Evolutionary conservation across 1,139 yeast genomes (phyloP), one percentile per base, ranked within the genome.

Genomic region (Arxiozyma slooffiae): DNA sequence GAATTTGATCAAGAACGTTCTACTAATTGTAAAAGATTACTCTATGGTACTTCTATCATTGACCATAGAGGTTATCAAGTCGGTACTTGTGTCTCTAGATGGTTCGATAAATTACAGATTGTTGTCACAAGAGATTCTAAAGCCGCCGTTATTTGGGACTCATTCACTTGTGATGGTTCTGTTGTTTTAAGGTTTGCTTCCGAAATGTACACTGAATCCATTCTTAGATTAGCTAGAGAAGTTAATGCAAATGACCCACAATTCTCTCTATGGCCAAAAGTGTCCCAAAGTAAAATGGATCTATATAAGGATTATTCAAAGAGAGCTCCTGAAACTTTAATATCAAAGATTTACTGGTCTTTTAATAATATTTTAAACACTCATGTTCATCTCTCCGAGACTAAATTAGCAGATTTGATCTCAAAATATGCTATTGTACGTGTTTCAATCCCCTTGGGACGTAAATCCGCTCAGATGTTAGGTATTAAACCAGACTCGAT

Each of bases 141-240:
- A 47, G 89, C 89, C 1, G 89, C 89, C 16, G 78, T 85, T 26
- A 82, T 82, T 38, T 85, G 90, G 86, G 81, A 78, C 52, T 81
- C 86, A 2, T 78, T 85, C 41, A 78, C 84, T n/a, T 82, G 84
- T 76, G 92, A 85, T 65, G 84, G 87, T 47, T 84, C 90, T 2
- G 81, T 85, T 0, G 85, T 83, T 16, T 69, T 85, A 55, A 70
- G 94, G 52, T 85, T 82, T 59, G 79, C 84, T 40, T 78, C 87
- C 58, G 94, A 85, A 61, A 79, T 81, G 38, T 85, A 81, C 62
- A 82, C 92, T 0, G 94, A 85, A 61, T 80, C 84, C 44, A 80
- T 84, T 21, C 69, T 85, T 53, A 77, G 87, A 63, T 71, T 85
- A 53, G 90, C 90, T 5, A 76, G 81, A 58, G 80, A 80, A 57